Evolutionary conservation across 805 yeast species (phyloP), one percentile per base, ranked within the genome.

Genomic region (Babjeviella inositovora): DNA sequence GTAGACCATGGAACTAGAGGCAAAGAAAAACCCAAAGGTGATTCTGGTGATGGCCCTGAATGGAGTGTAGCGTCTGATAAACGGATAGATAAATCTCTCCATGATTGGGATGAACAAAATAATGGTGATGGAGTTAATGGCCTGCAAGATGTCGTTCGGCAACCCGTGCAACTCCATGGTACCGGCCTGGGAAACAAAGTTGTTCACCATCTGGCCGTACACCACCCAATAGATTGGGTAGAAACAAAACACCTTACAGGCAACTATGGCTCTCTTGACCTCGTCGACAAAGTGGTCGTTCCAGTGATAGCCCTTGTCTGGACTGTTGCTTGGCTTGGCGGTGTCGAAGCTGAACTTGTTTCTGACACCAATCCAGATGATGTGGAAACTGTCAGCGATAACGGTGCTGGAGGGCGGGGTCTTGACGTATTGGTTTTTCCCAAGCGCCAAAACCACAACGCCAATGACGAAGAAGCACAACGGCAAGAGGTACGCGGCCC

Each of bases 401-500:
- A 71, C 67, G 27, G 65, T 65, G 22, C 73, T 77, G 30, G 61
- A 52, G 12, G 76, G 73, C 7, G 77, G 73, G 13, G 62, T 55
- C 40, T 61, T 64, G 25, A 69, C 56, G 42, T 72, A 71, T 23
- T 45, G 38, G 34, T 54, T 50, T 33, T 33, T 53, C 22, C 62
- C 60, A n/a, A n/a, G 53, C 16, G 54, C 18, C 38, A 70, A 54
- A 7, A 66, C 63, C 23, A 56, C 34, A 24, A 70, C 55, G 31
- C 67, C 67, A 34, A 69, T 28, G 30, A 57, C 44, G 40, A 66
- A 71, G 47, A 69, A 52, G 24, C 70, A 50, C 38, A 73, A 65
- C 9, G 87, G 85, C 28, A 77, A 53, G 34, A 75, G 48, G 51
- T 57, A 79, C 14, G 90, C 85, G 15, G 81, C 72, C 74, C 75